phyloP scores from a whole-genome alignment of 2,329 filamentous ascomycete species.

The Scedosporium minutisporum region DNA sequence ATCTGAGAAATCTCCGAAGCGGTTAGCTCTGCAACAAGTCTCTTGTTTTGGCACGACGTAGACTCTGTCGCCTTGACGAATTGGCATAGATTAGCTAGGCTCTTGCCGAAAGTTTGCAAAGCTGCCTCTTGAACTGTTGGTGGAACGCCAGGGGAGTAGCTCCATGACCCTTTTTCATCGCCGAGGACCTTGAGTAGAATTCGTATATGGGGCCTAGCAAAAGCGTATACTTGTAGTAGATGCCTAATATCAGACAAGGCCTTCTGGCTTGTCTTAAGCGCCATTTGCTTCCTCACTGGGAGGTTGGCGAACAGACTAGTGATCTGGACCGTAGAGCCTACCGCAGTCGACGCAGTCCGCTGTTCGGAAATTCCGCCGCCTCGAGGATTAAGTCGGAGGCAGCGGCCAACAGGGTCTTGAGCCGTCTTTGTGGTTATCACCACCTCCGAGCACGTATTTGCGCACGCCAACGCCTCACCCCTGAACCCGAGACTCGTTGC shows the following conservation, averaged over 20 bases:
- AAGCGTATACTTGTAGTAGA: constrained; percentile 53
- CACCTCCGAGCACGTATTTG: constrained; percentile 50
- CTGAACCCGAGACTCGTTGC: constrained; percentile 62
- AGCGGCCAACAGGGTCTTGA: constrained; percentile 47
- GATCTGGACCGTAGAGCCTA: constrained; percentile 61
- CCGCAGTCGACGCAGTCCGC: constrained; percentile 38
- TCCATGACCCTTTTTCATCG: constrained; percentile 42
- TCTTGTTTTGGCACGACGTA: background rate
- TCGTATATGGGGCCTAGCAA: constrained; percentile 54
- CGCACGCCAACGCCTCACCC: constrained; percentile 62
- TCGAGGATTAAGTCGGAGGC: constrained; percentile 30
- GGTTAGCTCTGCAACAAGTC: constrained; percentile 3
- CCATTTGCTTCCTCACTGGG: constrained; percentile 53
- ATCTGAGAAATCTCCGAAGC: constrained; percentile 14
- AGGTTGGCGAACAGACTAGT: constrained; percentile 48
- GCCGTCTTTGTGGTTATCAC: constrained; percentile 54
- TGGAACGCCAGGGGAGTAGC: constrained; percentile 47
- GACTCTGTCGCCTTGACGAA: constrained; percentile 22
- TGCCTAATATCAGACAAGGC: constrained; percentile 47
- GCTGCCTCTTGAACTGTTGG: constrained; percentile 46
- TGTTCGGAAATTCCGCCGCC: constrained; percentile 20
- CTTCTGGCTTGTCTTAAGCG: constrained; percentile 48
- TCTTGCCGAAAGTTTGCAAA: constrained; percentile 51
- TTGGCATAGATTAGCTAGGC: constrained; percentile 44
- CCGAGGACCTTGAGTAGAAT: constrained; percentile 52